Evolutionary conservation across 352 stramenopile genomes (phyloP).

Genomic region (Nothophytophthora sp.): DNA sequence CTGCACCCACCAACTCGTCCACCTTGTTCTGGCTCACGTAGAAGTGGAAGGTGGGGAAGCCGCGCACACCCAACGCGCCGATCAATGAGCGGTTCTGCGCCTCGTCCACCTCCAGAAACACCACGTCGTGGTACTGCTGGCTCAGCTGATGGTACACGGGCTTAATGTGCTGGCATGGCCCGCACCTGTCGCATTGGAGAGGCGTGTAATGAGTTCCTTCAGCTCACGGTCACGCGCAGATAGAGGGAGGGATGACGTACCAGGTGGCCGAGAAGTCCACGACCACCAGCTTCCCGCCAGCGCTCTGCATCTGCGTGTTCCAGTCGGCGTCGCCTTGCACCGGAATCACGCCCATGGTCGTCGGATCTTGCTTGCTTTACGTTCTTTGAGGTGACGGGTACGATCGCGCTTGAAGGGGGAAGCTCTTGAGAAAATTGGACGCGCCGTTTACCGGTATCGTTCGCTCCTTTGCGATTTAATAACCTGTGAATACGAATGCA

Average conservation of each 20-base stretch:
- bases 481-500: background rate
- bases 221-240: background rate
- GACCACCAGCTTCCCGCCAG: slow-evolving; percentile 88
- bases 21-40: slow-evolving; percentile 90
- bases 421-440: too few relatives aligned
- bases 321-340: slow-evolving; percentile 77
- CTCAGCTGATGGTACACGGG: slow-evolving; percentile 82
- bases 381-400: slow-evolving; percentile 48
- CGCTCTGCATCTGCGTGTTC: slow-evolving; percentile 75
- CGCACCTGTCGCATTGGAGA: slow-evolving; percentile 35
- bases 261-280: slow-evolving; percentile 87
- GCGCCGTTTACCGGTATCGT: too few relatives aligned
- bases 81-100: slow-evolving; percentile 87
- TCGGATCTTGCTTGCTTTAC: too few relatives aligned
- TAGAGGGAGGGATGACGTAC: slow-evolving; percentile 29
- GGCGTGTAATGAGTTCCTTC: background rate
- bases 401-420: background rate
- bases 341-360: slow-evolving; percentile 67
- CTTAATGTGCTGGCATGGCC: slow-evolving; percentile 89
- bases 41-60: slow-evolving; percentile 92
- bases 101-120: slow-evolving; percentile 89
- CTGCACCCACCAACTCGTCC: slow-evolving; percentile 86
- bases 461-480: background rate
- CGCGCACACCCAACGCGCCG: slow-evolving; percentile 66
- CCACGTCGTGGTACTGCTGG: slow-evolving; percentile 81